These are phyloP conservation scores for Aspergillus wentii DNA, from an alignment of 495 filamentous ascomycete genomes.

Conservation along the genomic window DNA sequence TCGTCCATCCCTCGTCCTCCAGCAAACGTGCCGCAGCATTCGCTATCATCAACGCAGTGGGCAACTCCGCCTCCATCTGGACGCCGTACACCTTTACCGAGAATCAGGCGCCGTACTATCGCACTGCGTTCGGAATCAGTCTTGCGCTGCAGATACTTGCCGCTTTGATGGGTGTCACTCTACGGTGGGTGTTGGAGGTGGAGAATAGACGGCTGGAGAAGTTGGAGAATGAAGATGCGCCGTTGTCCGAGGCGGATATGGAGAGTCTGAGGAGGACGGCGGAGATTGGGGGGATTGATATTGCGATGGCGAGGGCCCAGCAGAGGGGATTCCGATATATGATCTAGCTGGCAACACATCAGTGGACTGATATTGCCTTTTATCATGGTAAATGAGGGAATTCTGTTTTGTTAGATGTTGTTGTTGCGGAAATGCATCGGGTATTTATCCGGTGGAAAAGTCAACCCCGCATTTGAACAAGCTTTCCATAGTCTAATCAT, in stretches of 20 bases:
- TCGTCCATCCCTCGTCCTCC: slow-evolving; percentile 38
- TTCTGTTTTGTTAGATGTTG: too few relatives aligned
- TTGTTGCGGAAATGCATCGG: too few relatives aligned
- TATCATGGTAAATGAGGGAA: too few relatives aligned
- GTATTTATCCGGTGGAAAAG: too few relatives aligned
- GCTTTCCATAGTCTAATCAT: too few relatives aligned
- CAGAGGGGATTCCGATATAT: slow-evolving; percentile 34
- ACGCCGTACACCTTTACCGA: slow-evolving; percentile 37
- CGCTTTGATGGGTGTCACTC: slow-evolving; percentile 11
- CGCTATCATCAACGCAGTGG: slow-evolving; percentile 34
- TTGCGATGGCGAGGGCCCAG: slow-evolving; percentile 22
- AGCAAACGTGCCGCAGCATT: slow-evolving; percentile 40
- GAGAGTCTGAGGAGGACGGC: slow-evolving; percentile 27
- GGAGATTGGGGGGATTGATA: slow-evolving; percentile 30
- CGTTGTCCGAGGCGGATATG: slow-evolving; percentile 22
- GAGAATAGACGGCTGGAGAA: slow-evolving; percentile 30
- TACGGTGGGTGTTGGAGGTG: slow-evolving; percentile 16
- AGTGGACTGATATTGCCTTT: too few relatives aligned
- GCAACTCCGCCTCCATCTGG: slow-evolving; percentile 35
- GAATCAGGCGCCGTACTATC: slow-evolving; percentile 21
- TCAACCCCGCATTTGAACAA: too few relatives aligned
- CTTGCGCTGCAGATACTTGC: slow-evolving; percentile 24
- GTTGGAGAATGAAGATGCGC: slow-evolving; percentile 22
- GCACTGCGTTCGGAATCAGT: slow-evolving; percentile 27
- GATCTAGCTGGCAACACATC: slow-evolving; percentile 4